phyloP scores from a whole-genome alignment of 352 stramenopile genomes.

The Salisapilia sapeloensis region DNA sequence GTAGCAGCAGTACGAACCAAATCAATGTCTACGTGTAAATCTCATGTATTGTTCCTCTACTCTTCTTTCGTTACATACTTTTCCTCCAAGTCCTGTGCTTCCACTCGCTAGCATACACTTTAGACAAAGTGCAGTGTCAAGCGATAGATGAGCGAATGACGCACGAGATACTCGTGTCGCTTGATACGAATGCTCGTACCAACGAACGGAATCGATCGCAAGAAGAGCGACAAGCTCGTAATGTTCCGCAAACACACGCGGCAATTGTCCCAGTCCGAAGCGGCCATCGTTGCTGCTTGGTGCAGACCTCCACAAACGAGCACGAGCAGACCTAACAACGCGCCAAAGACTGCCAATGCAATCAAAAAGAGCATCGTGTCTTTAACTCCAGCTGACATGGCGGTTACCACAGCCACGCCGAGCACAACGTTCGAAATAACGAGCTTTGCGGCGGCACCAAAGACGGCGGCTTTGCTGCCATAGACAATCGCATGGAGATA shows the following conservation, averaged over 20 bases:
- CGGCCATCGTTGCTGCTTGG: conserved; percentile 25
- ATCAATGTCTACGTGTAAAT: too few relatives aligned
- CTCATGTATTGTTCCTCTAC: too few relatives aligned
- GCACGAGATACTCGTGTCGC: conserved; percentile 54
- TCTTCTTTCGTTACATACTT: neutral
- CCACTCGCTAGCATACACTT: neutral
- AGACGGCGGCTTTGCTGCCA: conserved; percentile 47
- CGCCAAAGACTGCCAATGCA: conserved; percentile 15
- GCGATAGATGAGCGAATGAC: conserved; percentile 71
- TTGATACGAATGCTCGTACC: conserved; percentile 56
- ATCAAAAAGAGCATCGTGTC: conserved; percentile 43
- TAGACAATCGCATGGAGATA: conserved; percentile 52
- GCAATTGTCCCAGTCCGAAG: conserved; percentile 61
- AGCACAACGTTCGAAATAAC: conserved; percentile 45
- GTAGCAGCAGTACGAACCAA: too few relatives aligned
- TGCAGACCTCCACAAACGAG: conserved; percentile 42
- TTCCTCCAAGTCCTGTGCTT: too few relatives aligned
- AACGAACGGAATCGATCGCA: conserved; percentile 46
- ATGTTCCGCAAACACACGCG: conserved; percentile 58
- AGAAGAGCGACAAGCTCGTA: conserved; percentile 69
- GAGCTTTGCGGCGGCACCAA: conserved; percentile 48
- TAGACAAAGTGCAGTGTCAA: conserved; percentile 66
- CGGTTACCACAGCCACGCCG: conserved; percentile 14
- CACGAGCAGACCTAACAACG: conserved; percentile 42
- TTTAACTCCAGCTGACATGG: conserved; percentile 35